Percentiles rank a stretch among this genome's conserved stretches.
Evolutionary conservation across 805 yeast genomes (phyloP).

Genomic region (Myxozyma sirexii): DNA sequence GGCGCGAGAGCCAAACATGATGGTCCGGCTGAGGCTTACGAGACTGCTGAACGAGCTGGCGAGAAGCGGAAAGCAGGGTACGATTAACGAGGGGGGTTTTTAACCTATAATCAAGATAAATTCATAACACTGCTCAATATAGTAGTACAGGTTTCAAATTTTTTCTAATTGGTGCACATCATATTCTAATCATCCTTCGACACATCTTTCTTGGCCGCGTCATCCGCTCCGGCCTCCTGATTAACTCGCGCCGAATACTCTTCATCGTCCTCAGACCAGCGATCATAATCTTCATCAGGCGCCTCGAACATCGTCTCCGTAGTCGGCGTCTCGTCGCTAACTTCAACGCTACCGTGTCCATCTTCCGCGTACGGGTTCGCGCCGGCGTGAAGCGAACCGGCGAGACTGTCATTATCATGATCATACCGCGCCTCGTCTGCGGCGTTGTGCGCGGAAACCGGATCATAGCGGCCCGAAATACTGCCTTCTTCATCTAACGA

Average conservation of each 20-base stretch:
- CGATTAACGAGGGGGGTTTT: neutral
- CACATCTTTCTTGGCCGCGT: conserved; percentile 11
- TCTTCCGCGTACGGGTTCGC: conserved; percentile 15
- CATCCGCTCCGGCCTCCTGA: neutral
- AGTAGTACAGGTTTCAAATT: no score
- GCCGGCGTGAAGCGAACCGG: conserved; percentile 21
- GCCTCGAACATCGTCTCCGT: conserved; percentile 33
- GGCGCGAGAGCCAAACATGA: conserved; percentile 21
- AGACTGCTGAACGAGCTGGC: conserved; percentile 13
- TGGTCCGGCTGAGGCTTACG: neutral
- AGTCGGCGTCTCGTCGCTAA: neutral
- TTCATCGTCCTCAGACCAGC: conserved; percentile 34
- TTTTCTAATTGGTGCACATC: no score
- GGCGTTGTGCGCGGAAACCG: neutral
- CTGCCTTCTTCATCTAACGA: conserved; percentile 30
- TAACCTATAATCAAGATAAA: no score
- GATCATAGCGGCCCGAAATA: conserved; percentile 8
- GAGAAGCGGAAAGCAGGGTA: conserved; percentile 24
- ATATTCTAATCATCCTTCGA: conserved; percentile 6
- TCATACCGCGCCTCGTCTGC: conserved; percentile 10
- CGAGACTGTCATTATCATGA: conserved; percentile 22
- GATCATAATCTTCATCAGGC: conserved; percentile 34
- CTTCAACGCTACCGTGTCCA: neutral
- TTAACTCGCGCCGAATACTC: conserved; percentile 11
- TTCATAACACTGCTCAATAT: no score